phyloP scores from a whole-genome alignment of 2,329 filamentous ascomycete species.

The Colletotrichum sp. region DNA sequence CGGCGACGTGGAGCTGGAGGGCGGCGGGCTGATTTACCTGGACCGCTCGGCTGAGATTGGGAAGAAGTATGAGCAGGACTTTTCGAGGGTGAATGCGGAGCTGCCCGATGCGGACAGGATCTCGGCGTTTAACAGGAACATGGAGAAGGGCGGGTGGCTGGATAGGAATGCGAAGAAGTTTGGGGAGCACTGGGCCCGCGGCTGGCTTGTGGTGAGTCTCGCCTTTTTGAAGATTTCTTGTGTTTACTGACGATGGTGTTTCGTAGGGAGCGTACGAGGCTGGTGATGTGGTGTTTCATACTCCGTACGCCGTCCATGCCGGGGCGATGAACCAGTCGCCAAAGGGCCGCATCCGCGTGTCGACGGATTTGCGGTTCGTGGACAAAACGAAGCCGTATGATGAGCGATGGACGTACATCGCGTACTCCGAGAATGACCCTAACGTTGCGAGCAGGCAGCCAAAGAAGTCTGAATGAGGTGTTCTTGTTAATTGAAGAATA shows the following conservation, averaged over 20 bases:
- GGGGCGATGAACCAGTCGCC: conserved; percentile 59
- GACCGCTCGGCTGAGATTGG: conserved; percentile 42
- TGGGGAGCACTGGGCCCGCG: not conserved
- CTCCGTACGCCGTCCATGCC: conserved; percentile 51
- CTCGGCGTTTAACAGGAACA: conserved; percentile 61
- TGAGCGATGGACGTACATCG: conserved; percentile 22
- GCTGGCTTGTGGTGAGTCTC: not conserved
- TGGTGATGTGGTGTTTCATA: conserved; percentile 43
- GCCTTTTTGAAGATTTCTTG: not conserved
- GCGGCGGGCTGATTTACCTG: conserved; percentile 64
- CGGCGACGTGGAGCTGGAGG: conserved; percentile 55
- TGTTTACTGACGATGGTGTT: not conserved
- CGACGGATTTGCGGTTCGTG: conserved; percentile 61
- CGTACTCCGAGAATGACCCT: not conserved
- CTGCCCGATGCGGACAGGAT: conserved; percentile 56
- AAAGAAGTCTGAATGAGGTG: not conserved
- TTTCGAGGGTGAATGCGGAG: conserved; percentile 49
- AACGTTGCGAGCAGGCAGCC: not conserved
- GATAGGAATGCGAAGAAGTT: conserved; percentile 30
- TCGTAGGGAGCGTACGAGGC: conserved; percentile 33
- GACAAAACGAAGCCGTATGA: conserved; percentile 54
- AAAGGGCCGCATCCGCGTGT: conserved; percentile 55
- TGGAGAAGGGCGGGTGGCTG: conserved; percentile 60
- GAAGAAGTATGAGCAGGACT: not conserved
- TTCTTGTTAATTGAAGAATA: not conserved